Evolutionary conservation across 1,284 basidiomycete genomes (phyloP).

Genomic region (Cutaneotrichosporon cyanovorans): DNA sequence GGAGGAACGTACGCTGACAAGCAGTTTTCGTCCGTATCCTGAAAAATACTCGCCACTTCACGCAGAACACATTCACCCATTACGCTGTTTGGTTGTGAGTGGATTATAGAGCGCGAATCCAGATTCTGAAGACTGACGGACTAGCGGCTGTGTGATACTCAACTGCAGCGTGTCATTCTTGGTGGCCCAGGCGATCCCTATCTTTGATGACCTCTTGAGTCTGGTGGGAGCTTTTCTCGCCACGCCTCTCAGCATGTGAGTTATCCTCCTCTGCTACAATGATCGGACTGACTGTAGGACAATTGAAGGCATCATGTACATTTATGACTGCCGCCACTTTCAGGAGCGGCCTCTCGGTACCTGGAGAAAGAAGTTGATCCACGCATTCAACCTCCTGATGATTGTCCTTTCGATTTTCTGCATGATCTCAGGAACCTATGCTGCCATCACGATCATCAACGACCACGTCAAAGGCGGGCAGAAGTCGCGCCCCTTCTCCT

Average conservation of each 20-base stretch:
- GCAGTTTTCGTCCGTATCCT: constrained; percentile 20
- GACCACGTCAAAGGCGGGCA: constrained; percentile 12
- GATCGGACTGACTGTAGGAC: not conserved
- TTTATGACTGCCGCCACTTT: constrained; percentile 10
- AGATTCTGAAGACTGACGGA: not conserved
- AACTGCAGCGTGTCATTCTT: constrained; percentile 11
- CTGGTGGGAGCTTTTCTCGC: constrained; percentile 9
- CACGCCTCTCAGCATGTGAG: constrained; percentile 5
- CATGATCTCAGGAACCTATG: constrained; percentile 11
- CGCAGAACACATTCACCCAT: constrained; percentile 53
- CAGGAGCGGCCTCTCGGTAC: not conserved
- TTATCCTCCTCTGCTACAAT: not conserved
- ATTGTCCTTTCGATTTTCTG: constrained; percentile 27
- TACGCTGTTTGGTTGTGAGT: constrained; percentile 54
- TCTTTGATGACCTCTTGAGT: constrained; percentile 7
- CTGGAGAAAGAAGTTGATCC: constrained; percentile 7
- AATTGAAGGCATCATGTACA: constrained; percentile 7
- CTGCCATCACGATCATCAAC: constrained; percentile 15
- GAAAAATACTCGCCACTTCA: constrained; percentile 50
- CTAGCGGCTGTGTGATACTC: constrained; percentile 39
- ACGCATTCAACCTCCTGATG: constrained; percentile 22
- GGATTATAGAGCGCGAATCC: not conserved
- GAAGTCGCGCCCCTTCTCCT: constrained; percentile 20
- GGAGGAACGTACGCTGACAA: not conserved
- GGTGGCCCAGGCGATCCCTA: constrained; percentile 17